Percentiles rank a stretch among this genome's conserved stretches.
phyloP scores from a whole-genome alignment of 1,284 basidiomycete species.

The Moesziomyces sp. region DNA sequence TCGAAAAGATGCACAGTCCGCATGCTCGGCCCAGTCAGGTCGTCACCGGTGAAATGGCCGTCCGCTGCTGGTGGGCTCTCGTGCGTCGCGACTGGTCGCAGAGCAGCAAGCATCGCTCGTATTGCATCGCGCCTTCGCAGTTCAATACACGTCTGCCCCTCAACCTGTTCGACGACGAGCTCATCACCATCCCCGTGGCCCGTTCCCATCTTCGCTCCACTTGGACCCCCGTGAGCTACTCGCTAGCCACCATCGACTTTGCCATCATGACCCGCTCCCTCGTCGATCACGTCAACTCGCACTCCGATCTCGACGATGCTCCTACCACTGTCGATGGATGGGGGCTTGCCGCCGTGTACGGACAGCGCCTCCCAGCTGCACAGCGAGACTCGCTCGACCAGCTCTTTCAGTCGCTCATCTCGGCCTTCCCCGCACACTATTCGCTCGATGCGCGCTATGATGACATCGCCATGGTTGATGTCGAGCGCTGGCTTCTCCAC shows the following conservation, averaged over 20 bases:
- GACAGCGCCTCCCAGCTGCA: constrained; percentile 20
- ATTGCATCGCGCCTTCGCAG: constrained; percentile 32
- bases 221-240: constrained; percentile 44
- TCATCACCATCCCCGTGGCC: constrained; percentile 18
- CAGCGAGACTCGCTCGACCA: constrained; percentile 37
- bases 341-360: constrained; percentile 35
- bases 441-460: constrained; percentile 38
- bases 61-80: constrained; percentile 46
- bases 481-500: constrained; percentile 43
- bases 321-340: constrained; percentile 15
- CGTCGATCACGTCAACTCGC: constrained; percentile 38
- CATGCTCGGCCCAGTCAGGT: constrained; percentile 1
- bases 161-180: constrained; percentile 43
- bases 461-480: constrained; percentile 18
- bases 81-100: constrained; percentile 36
- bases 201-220: constrained; percentile 34
- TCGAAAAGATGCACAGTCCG: constrained; percentile 20
- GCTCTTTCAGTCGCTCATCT: constrained; percentile 31
- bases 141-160: constrained; percentile 39
- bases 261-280: constrained; percentile 35
- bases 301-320: constrained; percentile 21
- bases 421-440: constrained; percentile 38
- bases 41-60: constrained; percentile 31
- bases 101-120: constrained; percentile 28
- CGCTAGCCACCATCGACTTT: constrained; percentile 28